Percentiles rank a stretch among this genome's conserved stretches.
These are phyloP conservation scores for Exophiala viscosa DNA, from an alignment of 2,329 filamentous ascomycete genomes.

Conservation along the genomic window DNA sequence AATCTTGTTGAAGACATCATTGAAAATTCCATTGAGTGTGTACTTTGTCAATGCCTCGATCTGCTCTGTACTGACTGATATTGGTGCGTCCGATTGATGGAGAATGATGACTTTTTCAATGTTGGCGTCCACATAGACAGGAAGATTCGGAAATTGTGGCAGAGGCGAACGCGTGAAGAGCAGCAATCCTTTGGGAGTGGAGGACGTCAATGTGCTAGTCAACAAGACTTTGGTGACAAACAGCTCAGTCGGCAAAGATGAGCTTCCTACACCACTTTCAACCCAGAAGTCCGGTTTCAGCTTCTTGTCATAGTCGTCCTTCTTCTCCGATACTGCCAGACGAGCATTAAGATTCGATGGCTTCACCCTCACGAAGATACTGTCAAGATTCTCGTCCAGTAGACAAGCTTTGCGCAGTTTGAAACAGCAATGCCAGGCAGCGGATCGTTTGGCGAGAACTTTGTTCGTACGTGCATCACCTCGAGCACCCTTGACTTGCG, in stretches of 20 bases:
- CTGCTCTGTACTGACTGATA: conserved; percentile 45
- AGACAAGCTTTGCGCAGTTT: conserved; percentile 62
- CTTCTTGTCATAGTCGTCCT: conserved; percentile 69
- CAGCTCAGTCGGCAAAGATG: conserved; percentile 5
- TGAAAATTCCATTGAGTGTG: conserved; percentile 67
- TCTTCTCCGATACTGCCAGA: conserved; percentile 73
- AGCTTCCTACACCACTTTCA: conserved; percentile 7
- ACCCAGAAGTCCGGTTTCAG: conserved; percentile 74
- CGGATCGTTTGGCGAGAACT: conserved; percentile 76
- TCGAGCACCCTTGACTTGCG: conserved; percentile 64
- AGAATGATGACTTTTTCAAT: conserved; percentile 57
- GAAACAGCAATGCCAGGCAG: conserved; percentile 79
- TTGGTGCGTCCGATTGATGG: conserved; percentile 39
- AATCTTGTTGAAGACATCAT: conserved; percentile 83
- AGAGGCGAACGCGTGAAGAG: conserved; percentile 66
- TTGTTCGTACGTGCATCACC: conserved; percentile 67
- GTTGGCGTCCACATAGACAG: conserved; percentile 67
- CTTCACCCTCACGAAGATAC: conserved; percentile 66
- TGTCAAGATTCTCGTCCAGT: conserved; percentile 70
- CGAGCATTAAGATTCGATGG: conserved; percentile 84
- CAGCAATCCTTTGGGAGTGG: conserved; percentile 52
- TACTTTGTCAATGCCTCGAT: conserved; percentile 63
- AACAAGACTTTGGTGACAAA: conserved; percentile 16
- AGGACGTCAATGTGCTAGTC: conserved; percentile 1
- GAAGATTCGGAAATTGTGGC: conserved; percentile 63